Evolutionary conservation across 2,329 filamentous ascomycete genomes (phyloP), one percentile per base, ranked within the genome.

Genomic region (Pseudocercospora ulei): DNA sequence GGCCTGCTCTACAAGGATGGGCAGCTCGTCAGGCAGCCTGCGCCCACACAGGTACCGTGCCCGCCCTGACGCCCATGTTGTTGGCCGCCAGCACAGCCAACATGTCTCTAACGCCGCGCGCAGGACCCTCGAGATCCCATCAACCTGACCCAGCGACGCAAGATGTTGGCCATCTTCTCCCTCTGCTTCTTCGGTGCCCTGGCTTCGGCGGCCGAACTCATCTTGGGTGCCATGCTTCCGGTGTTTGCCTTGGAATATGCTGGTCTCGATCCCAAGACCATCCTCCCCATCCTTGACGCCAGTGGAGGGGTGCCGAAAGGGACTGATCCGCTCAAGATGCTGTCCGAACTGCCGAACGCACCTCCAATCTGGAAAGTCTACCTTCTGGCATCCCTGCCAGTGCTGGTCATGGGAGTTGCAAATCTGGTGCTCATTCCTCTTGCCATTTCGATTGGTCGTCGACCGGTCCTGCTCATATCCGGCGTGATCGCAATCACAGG

Each of bases 161-260:
- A 51, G 22, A 3, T 41, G 4, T 18, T 48, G 4, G 48, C 43
- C 4, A 35, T 44, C 16, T 39, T 45, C 17, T 50, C 40, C 27
- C 33, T 48, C 3, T 48, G 48, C 35, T 48, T 48, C 34, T 50
- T 48, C 30, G 46, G 39, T 19, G 52, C 53, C 1, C 41, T 58
- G 31, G 54, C 54, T n/a, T 45, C 53, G 2, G 49, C 55, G 4
- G 53, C 55, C 6, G 55, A 57, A 35, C 27, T 55, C 9, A 56
- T 58, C 14, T 38, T 58, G 12, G 55, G 55, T 7, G 52, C 52
- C 4, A 49, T 57, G 29, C 39, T 57, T 31, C 55, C 55, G 1
- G 50, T 57, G n/a, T 57, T 58, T 39, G 48, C 48, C 3, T 33
- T 57, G 6, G 24, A 56, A 36, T 58, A 57, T 33, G 51, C 55